Conservation (phyloP, 768 basidiomycete genomes). For the Pleurotus cornucopiae region DNA sequence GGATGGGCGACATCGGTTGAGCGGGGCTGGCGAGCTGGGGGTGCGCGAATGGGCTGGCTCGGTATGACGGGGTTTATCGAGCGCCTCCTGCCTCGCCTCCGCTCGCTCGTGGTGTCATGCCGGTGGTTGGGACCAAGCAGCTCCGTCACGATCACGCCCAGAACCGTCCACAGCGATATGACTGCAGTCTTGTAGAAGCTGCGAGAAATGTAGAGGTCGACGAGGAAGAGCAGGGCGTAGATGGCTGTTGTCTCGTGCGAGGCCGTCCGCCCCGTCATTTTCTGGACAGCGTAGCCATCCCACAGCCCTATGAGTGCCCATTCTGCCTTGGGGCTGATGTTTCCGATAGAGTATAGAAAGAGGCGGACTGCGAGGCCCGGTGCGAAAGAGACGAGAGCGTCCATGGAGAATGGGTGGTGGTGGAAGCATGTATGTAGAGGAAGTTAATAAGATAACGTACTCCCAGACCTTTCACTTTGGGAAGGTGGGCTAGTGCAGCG, state of each 20-base stretch:
- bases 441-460: neutral
- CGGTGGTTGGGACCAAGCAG: neutral
- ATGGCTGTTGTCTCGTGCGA: neutral
- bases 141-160: conserved; percentile 6
- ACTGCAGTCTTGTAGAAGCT: conserved; percentile 5
- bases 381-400: conserved; percentile 1
- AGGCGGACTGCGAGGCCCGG: conserved; percentile 7
- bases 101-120: conserved; percentile 1
- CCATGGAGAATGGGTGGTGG: neutral
- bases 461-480: neutral
- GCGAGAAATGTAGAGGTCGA: conserved; percentile 2
- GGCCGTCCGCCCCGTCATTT: neutral
- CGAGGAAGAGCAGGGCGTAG: neutral
- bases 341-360: neutral
- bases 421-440: neutral
- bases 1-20: neutral
- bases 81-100: neutral
- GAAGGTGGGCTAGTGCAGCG: neutral
- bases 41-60: neutral
- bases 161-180: neutral
- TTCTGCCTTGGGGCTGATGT: conserved; percentile 2
- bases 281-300: conserved; percentile 6
- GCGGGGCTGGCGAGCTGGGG: neutral
- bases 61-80: neutral
- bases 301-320: conserved; percentile 7